Evolutionary conservation across 805 yeast genomes (phyloP).

Genomic region (Wickerhamiella parazyma): DNA sequence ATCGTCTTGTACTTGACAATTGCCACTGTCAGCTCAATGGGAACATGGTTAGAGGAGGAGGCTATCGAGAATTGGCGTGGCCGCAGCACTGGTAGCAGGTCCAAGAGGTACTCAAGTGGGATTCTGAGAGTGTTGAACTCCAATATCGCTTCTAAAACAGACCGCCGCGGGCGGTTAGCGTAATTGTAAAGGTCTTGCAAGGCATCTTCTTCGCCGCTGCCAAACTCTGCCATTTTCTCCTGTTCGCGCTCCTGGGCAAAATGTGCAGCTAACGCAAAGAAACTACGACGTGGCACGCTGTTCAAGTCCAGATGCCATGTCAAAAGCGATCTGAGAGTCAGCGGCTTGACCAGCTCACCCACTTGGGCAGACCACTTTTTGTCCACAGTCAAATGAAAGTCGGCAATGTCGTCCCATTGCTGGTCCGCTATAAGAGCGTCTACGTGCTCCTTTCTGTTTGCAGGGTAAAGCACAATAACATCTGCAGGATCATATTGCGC

Average conservation of each 20-base stretch:
- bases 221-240: slow-evolving; percentile 65
- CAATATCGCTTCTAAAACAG: slow-evolving; percentile 64
- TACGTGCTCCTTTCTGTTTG: slow-evolving; percentile 52
- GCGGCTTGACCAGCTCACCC: slow-evolving; percentile 38
- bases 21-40: slow-evolving; percentile 61
- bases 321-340: slow-evolving; percentile 60
- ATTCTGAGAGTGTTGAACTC: slow-evolving; percentile 69
- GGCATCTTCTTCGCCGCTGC: slow-evolving; percentile 47
- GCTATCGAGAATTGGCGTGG: slow-evolving; percentile 84
- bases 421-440: slow-evolving; percentile 52
- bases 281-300: slow-evolving; percentile 72
- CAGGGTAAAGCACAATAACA: slow-evolving; percentile 61
- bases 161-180: slow-evolving; percentile 85
- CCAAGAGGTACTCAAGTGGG: slow-evolving; percentile 64
- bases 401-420: slow-evolving; percentile 63
- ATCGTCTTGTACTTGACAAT: slow-evolving; percentile 78
- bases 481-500: slow-evolving; percentile 61
- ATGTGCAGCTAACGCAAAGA: slow-evolving; percentile 60
- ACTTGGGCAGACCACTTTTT: slow-evolving; percentile 22
- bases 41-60: slow-evolving; percentile 27
- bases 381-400: slow-evolving; percentile 35
- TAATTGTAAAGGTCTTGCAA: slow-evolving; percentile 77
- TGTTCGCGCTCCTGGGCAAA: slow-evolving; percentile 66
- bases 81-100: slow-evolving; percentile 60
- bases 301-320: slow-evolving; percentile 71